These are phyloP conservation scores for Hericium alpestre DNA, from an alignment of 768 basidiomycete genomes.

Conservation along the genomic window DNA sequence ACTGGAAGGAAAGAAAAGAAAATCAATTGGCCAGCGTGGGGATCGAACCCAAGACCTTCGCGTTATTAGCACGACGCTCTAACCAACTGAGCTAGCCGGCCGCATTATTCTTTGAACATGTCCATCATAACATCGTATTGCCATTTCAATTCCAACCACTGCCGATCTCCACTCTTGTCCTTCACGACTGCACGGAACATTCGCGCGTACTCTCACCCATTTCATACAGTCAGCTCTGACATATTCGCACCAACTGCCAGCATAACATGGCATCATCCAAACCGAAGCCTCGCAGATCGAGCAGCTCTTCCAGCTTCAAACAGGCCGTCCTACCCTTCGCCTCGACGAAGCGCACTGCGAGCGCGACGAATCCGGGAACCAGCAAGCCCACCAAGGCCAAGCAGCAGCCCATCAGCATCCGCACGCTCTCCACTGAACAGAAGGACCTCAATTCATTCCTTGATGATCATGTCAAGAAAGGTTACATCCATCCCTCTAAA, in stretches of 20 bases:
- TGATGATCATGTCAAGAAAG: too few species aligned
- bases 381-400: constrained; percentile 4
- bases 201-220: not conserved
- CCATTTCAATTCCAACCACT: too few species aligned
- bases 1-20: too few species aligned
- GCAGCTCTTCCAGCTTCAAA: constrained; percentile 1
- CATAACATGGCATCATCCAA: constrained; percentile 1
- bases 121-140: too few species aligned
- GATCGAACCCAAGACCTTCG: constrained; percentile 17
- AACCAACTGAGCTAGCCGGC: constrained; percentile 92
- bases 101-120: constrained; percentile 19
- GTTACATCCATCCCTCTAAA: too few species aligned
- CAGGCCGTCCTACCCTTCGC: constrained; percentile 11
- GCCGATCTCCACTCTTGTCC: not conserved
- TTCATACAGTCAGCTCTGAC: not conserved
- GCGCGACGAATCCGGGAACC: constrained; percentile 5
- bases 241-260: not conserved
- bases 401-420: not conserved
- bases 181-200: not conserved
- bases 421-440: too few species aligned
- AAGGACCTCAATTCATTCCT: too few species aligned
- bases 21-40: constrained; percentile 15
- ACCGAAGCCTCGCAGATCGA: constrained; percentile 7
- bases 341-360: constrained; percentile 12
- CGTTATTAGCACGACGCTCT: constrained; percentile 81